Evolutionary conservation across 2,329 filamentous ascomycete species (phyloP).

Genomic region (Pseudocercospora macadamiae): DNA sequence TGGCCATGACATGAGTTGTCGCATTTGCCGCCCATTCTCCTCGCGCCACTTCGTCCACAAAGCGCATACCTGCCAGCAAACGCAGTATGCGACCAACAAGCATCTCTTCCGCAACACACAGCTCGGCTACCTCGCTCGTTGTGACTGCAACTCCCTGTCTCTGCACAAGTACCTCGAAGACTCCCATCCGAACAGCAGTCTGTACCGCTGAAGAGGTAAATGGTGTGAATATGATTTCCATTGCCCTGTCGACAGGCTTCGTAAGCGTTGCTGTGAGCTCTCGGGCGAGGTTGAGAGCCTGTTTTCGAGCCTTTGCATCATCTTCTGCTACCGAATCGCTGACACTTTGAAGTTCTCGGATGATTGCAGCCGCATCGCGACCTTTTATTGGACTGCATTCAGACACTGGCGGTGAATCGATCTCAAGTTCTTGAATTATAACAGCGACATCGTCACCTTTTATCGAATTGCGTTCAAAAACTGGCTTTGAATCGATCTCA

Average conservation of each 20-base stretch:
- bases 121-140: not conserved
- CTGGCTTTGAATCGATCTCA: not conserved
- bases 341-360: not conserved
- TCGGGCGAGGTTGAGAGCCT: conserved; percentile 3
- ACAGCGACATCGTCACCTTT: not conserved
- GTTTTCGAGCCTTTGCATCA: not conserved
- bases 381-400: too few relatives aligned
- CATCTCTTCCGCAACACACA: not conserved
- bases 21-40: not conserved
- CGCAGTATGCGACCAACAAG: not conserved
- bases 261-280: conserved; percentile 11
- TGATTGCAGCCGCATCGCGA: not conserved
- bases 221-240: conserved; percentile 9
- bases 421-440: not conserved
- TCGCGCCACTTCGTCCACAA: not conserved
- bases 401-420: not conserved
- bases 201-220: conserved; percentile 12
- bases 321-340: conserved; percentile 3
- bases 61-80: not conserved
- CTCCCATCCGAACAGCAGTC: conserved; percentile 10
- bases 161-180: conserved; percentile 8
- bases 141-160: not conserved
- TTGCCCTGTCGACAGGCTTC: conserved; percentile 8
- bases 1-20: not conserved
- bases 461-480: too few relatives aligned